Evolutionary conservation across 768 basidiomycete genomes (phyloP).

Genomic region (Pleurotus pulmonarius): DNA sequence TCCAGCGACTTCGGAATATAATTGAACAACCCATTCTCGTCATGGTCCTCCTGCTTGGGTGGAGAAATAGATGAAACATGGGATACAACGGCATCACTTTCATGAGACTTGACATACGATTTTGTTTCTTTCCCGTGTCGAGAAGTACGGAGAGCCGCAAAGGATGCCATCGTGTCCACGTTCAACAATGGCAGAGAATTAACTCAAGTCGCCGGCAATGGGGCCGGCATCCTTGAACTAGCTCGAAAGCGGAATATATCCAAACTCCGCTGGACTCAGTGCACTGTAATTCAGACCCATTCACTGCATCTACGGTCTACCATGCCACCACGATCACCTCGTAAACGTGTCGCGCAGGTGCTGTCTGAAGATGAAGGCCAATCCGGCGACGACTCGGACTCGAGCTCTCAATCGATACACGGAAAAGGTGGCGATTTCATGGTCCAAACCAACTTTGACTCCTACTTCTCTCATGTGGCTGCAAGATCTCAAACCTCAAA

Average conservation of each 20-base stretch:
- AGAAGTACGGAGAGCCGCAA: conserved; percentile 24
- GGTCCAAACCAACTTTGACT: conserved; percentile 73
- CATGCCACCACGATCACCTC: conserved; percentile 6
- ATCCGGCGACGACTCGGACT: background rate
- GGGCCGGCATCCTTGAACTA: no score
- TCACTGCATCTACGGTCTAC: no score
- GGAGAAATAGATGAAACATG: conserved; percentile 14
- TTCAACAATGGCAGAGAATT: no score
- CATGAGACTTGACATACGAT: conserved; percentile 31
- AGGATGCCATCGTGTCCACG: conserved; percentile 15
- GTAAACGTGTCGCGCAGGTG: background rate
- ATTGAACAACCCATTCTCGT: conserved; percentile 19
- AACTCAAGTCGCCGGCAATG: no score
- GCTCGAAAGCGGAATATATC: no score
- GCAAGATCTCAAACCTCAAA: conserved; percentile 69
- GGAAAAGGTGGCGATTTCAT: conserved; percentile 28
- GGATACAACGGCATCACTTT: conserved; percentile 15
- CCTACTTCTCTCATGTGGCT: conserved; percentile 71
- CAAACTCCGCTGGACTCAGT: no score
- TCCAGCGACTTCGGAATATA: conserved; percentile 38
- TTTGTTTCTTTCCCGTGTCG: conserved; percentile 23
- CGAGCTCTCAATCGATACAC: background rate
- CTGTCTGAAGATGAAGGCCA: background rate
- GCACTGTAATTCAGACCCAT: no score
- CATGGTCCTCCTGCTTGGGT: conserved; percentile 19